Conservation (phyloP, 176 grass and related monocot genomes). For the Chrysopogon serrulatus region DNA sequence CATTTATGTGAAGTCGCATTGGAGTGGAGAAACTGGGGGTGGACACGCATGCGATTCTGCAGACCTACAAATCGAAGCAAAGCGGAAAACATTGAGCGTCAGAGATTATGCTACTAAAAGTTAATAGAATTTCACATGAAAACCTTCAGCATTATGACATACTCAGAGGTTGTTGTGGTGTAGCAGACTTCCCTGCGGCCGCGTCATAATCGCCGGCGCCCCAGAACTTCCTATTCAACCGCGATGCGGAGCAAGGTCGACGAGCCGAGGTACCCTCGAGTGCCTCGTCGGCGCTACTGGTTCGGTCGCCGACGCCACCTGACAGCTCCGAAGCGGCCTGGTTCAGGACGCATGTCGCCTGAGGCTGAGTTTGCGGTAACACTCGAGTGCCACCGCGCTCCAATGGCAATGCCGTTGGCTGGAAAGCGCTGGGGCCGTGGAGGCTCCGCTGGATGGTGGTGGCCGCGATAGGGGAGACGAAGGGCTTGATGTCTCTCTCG, state of each 20-base stretch:
- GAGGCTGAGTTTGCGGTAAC: background rate
- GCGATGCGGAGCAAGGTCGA: background rate
- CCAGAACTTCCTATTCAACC: constrained; percentile 50
- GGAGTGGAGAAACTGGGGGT: constrained; percentile 71
- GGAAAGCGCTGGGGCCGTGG: background rate
- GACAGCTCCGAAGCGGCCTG: background rate
- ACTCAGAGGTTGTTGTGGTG: constrained; percentile 32
- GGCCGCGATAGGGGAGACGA: constrained; percentile 30
- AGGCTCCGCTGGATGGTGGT: background rate
- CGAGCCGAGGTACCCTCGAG: background rate
- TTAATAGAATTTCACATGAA: background rate
- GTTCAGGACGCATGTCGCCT: constrained; percentile 18
- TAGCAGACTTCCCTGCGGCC: background rate
- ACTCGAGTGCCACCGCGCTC: background rate
- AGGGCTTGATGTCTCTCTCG: constrained; percentile 27
- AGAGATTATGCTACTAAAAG: background rate
- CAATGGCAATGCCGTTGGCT: background rate
- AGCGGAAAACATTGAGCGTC: background rate
- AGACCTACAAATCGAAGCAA: constrained; percentile 16
- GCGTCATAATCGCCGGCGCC: constrained; percentile 53
- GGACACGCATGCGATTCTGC: constrained; percentile 48
- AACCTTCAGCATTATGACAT: background rate
- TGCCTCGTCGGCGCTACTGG: background rate
- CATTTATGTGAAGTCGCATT: constrained; percentile 74
- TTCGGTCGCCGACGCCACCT: background rate